A percentile compares a stretch with the other conserved stretches of the same genome.
These are phyloP conservation scores for Aspergillus unguis DNA, from an alignment of 2,329 filamentous ascomycete genomes.

Conservation along the genomic window DNA sequence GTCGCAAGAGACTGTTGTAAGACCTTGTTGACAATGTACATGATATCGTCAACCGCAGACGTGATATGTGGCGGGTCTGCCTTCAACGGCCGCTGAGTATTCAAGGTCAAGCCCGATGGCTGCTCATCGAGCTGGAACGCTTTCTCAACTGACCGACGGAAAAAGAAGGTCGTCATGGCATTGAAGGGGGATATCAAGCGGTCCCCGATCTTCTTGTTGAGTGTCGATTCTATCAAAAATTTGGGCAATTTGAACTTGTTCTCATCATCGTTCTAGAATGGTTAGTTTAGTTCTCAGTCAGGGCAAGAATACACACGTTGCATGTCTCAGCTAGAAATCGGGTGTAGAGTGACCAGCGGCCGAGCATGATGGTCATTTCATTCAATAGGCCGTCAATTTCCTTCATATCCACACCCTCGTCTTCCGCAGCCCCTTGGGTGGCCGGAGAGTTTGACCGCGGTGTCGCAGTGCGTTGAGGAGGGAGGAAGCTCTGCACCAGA, in stretches of 20 bases:
- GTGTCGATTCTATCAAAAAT: constrained; percentile 73
- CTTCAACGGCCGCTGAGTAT: constrained; percentile 66
- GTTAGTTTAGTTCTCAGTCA: constrained; percentile 7
- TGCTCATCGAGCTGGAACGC: constrained; percentile 94
- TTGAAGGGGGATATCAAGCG: constrained; percentile 81
- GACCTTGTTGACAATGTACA: constrained; percentile 97
- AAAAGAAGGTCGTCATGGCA: constrained; percentile 91
- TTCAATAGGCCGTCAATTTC: constrained; percentile 84
- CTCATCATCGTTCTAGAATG: constrained; percentile 43
- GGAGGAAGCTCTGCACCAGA: constrained; percentile 87
- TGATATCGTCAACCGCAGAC: constrained; percentile 94
- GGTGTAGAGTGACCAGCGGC: constrained; percentile 87
- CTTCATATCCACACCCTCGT: constrained; percentile 94
- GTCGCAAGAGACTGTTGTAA: constrained; percentile 83
- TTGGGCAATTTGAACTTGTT: constrained; percentile 64
- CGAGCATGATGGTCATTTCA: constrained; percentile 88
- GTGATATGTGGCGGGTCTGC: constrained; percentile 86
- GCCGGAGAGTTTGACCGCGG: constrained; percentile 75
- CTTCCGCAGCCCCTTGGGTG: constrained; percentile 65
- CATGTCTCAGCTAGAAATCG: constrained; percentile 86
- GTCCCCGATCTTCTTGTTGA: constrained; percentile 72
- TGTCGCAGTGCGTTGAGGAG: constrained; percentile 64
- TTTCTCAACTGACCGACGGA: constrained; percentile 92
- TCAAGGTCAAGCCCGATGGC: constrained; percentile 74
- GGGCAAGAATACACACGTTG: constrained; percentile 54